Conservation (phyloP, 1,139 yeast species). For the Suhomyces bribrorum region DNA sequence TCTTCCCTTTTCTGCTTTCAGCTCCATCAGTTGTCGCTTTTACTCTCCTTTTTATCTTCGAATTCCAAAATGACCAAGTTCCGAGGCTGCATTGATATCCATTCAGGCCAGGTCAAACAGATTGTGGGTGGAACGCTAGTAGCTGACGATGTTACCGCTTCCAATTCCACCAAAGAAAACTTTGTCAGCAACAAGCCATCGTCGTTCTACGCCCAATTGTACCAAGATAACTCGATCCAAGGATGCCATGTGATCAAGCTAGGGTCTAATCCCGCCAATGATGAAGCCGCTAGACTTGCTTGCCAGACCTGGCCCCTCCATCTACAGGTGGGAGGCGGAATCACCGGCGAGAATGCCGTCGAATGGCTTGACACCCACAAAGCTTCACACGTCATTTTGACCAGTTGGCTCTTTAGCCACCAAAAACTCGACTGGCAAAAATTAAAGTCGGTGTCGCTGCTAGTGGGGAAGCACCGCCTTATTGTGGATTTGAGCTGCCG, state of each 20-base stretch:
- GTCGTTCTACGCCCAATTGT: conserved; percentile 73
- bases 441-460: conserved; percentile 44
- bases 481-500: conserved; percentile 93
- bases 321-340: conserved; percentile 93
- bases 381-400: conserved; percentile 86
- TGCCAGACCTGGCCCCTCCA: conserved; percentile 68
- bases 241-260: conserved; percentile 95
- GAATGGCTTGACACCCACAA: conserved; percentile 65
- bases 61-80: conserved; percentile 95
- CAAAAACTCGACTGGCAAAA: conserved; percentile 58
- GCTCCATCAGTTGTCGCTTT: too few species aligned
- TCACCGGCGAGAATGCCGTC: conserved; percentile 68
- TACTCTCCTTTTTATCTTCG: too few species aligned
- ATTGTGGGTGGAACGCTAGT: conserved; percentile 91
- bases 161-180: conserved; percentile 64
- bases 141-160: conserved; percentile 43
- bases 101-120: conserved; percentile 92
- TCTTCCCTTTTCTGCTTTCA: too few species aligned
- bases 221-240: conserved; percentile 51
- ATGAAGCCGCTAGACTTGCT: conserved; percentile 79
- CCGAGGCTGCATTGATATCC: conserved; percentile 94
- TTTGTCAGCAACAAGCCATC: conserved; percentile 79
- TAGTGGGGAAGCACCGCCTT: conserved; percentile 66
- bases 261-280: conserved; percentile 75
- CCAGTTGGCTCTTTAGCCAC: conserved; percentile 82